Evolutionary conservation across 768 basidiomycete genomes (phyloP), one percentile per base, ranked within the genome.

Genomic region (Mycena sanguinolenta): DNA sequence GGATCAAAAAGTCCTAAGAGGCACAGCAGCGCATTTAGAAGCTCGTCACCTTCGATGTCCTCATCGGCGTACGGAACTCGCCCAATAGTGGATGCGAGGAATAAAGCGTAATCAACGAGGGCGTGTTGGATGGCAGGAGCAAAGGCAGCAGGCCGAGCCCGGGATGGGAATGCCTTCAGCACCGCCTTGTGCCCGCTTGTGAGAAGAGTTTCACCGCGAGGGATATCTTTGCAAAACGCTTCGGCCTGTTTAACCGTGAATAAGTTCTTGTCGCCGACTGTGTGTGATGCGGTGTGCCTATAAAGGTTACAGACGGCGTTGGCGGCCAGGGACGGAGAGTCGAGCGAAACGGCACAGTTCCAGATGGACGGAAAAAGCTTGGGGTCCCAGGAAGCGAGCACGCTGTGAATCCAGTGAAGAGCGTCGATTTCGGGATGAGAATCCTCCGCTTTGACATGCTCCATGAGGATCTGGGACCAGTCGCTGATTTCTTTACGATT

Each of bases 341-440:
- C 55, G 44, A 65, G 64, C 44, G 64, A 65, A 58, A 65, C 64
- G n/a, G 64, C 64, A 53, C 64, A 65, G 55, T 58, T 65, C 64
- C 64, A 65, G 42, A 65, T 58, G n/a, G 64, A 58, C 23, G 64
- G 64, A 27, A 65, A 25, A 42, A 65, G 55, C 44, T 57, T 58
- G 27, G 64, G 64, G 30, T 65, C 46, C 64, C 64, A 65, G 32
- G 54, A 57, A 57, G 64, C 55, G 38, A 65, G 64, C 34, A 65
- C 64, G 44, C 64, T 65, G 54, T 65, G 42, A 58, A 65, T 65
- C 64, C 64, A 65, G 38, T 65, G 38, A 34, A 65, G 64, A 34
- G 64, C 64, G 64, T 65, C 64, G 36, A 65, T 58, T 65, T 65
- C 64, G 30, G 64, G 64, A 65, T 65, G 64, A 17, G 55, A 65